phyloP scores from a whole-genome alignment of 306 rosid species.

The Castanospermum australe region DNA sequence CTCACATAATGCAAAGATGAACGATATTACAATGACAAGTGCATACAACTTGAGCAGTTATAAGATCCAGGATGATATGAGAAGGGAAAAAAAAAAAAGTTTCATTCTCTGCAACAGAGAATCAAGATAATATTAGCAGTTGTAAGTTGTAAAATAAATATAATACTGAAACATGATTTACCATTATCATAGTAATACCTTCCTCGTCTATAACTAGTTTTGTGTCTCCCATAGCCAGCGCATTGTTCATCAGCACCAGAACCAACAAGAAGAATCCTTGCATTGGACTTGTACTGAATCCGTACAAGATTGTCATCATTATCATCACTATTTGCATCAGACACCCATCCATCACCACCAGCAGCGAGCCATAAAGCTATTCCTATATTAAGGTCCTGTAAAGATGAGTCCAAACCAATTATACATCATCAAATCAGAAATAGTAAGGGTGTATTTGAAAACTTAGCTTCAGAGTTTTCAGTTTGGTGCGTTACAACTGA shows the following conservation, averaged over 20 bases:
- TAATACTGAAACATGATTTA: slow-evolving; percentile 17
- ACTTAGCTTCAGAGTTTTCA: neutral
- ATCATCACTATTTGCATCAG: slow-evolving; percentile 41
- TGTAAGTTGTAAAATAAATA: neutral
- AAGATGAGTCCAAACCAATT: slow-evolving; percentile 12
- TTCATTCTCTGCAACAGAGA: neutral
- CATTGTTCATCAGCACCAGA: slow-evolving; percentile 99
- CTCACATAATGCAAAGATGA: neutral
- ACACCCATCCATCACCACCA: slow-evolving; percentile 84
- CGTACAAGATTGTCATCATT: slow-evolving; percentile 42
- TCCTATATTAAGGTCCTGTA: slow-evolving; percentile 91
- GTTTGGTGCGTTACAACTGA: neutral
- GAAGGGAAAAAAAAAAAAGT: neutral
- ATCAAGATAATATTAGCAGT: neutral
- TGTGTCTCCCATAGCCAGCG: slow-evolving; percentile 98
- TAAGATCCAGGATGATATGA: neutral
- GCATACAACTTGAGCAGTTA: neutral
- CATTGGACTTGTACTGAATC: slow-evolving; percentile 68
- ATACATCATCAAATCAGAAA: slow-evolving; percentile 19
- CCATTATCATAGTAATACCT: slow-evolving; percentile 50
- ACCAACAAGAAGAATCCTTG: slow-evolving; percentile 95
- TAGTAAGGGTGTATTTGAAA: neutral
- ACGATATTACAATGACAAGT: neutral
- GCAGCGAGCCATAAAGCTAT: slow-evolving; percentile 92
- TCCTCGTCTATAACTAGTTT: slow-evolving; percentile 76